Evolutionary conservation across 495 filamentous ascomycete species (phyloP).

Genomic region (Friedmanniomyces endolithicus): DNA sequence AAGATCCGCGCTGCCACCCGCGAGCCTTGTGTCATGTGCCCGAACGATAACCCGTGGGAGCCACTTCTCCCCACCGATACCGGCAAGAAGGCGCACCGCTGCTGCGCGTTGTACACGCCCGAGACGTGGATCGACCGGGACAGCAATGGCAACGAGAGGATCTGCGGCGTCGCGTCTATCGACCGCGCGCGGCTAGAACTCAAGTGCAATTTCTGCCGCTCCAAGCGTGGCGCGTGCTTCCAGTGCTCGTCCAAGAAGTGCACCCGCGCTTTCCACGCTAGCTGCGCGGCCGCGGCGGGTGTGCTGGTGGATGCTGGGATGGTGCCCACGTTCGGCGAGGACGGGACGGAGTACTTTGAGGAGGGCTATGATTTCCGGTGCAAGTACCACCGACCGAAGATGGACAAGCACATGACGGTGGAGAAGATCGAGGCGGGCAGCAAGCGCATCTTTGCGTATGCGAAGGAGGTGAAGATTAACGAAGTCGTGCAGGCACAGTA

Average conservation of each 20-base stretch:
- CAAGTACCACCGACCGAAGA: slow-evolving; percentile 82
- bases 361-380: slow-evolving; percentile 85
- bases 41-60: slow-evolving; percentile 78
- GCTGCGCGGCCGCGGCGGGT: slow-evolving; percentile 81
- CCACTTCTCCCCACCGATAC: slow-evolving; percentile 77
- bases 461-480: slow-evolving; percentile 51
- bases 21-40: slow-evolving; percentile 86
- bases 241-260: slow-evolving; percentile 96
- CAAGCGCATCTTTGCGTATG: slow-evolving; percentile 55
- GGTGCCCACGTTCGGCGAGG: slow-evolving; percentile 77
- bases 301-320: slow-evolving; percentile 79
- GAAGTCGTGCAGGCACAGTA: slow-evolving; percentile 85
- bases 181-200: slow-evolving; percentile 79
- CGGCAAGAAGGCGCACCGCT: slow-evolving; percentile 73
- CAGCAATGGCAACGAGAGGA: slow-evolving; percentile 53
- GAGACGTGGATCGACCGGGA: slow-evolving; percentile 75
- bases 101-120: slow-evolving; percentile 81
- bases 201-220: slow-evolving; percentile 88
- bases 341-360: slow-evolving; percentile 80
- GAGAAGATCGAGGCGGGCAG: slow-evolving; percentile 53
- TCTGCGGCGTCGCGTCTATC: slow-evolving; percentile 67
- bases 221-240: slow-evolving; percentile 87
- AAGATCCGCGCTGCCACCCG: slow-evolving; percentile 56
- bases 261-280: slow-evolving; percentile 84
- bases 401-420: slow-evolving; percentile 54